Evolutionary conservation across 164 flowering plant genomes (phyloP), one percentile per base, ranked within the genome.

Genomic region (Nymphaea thermarum): DNA sequence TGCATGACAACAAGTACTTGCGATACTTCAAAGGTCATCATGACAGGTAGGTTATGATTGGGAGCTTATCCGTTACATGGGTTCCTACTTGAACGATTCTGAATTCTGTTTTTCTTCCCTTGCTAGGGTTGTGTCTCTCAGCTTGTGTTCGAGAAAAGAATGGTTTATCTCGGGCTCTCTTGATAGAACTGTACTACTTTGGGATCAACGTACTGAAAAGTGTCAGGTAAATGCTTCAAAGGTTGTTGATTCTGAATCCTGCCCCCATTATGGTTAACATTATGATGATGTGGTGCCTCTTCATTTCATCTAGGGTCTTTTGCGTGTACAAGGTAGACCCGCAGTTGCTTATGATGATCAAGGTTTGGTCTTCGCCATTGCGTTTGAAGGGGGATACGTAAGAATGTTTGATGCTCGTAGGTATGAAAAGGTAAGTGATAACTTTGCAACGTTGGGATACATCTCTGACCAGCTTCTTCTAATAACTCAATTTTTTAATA

Each of bases 1-100:
- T 92, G 82, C 85, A 92, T 71, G 99, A 95, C 74, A 90, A 92
- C 82, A 92, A 95, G 79, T 95, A 95, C 76, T 77, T 95, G 85
- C 87, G 99, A 59, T 95, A 95, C 72, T 95, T 95, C 70, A 95
- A 86, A 83, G 99, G 98, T 64, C 99, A 95, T 66, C 99, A 90
- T 75, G 99, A 95, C 84, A 95, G 99, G 99, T 86, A 66, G 60
- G 71, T 65, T 11, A 57, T 53, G 3, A 14, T 7, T 47, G 55
- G 11, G 6, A 47, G 12, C 55, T 47, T 47, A 2, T 25, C 2
- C 55, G 2, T 47, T 47, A 6, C 55, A 47, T 6, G 12, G 12
- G 55, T 47, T 6, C 11, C 11, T 47, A 47, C 7, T 47, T 6
- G 11, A 47, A 47, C 36, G 55, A 47, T 7, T 47, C 55, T 47